Conservation (phyloP, 225 moss, liverwort and hornwort species). For the Physcomitrellopsis africana region DNA sequence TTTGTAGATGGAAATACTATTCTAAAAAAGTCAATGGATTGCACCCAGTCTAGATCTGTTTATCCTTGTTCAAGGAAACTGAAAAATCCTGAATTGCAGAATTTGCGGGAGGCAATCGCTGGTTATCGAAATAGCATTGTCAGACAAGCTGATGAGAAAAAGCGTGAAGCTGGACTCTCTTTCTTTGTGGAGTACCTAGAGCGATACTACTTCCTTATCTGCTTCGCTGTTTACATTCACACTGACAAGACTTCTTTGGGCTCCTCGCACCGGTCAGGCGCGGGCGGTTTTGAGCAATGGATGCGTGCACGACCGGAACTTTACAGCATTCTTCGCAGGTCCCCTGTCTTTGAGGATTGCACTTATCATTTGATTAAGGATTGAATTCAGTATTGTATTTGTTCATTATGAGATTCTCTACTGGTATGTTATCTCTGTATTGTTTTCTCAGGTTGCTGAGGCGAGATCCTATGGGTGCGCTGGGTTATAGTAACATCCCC, state of each 20-base stretch:
- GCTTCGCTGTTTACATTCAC: constrained; percentile 98
- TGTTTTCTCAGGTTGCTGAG: constrained; percentile 75
- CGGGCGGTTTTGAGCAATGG: constrained; percentile 95
- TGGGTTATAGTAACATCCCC: constrained; percentile 78
- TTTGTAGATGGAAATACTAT: constrained; percentile 9
- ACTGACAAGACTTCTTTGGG: constrained; percentile 85
- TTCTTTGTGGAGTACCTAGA: constrained; percentile 99
- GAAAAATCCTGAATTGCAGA: constrained; percentile 56
- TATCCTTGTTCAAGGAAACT: constrained; percentile 25
- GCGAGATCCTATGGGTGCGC: constrained; percentile 99
- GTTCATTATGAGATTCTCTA: constrained; percentile 14
- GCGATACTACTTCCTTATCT: constrained; percentile 99
- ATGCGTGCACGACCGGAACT: constrained; percentile 99
- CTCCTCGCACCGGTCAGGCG: constrained; percentile 57
- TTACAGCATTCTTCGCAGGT: constrained; percentile 99
- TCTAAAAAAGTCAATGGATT: constrained; percentile 14
- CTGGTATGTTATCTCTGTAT: constrained; percentile 14
- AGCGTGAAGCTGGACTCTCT: constrained; percentile 96
- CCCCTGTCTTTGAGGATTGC: constrained; percentile 2
- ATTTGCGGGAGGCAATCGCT: constrained; percentile 96
- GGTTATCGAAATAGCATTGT: constrained; percentile 95
- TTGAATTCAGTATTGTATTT: not conserved
- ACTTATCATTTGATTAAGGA: not conserved
- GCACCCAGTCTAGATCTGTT: constrained; percentile 13
- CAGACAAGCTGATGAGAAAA: constrained; percentile 99